These are phyloP conservation scores for Macrocybe gigantea DNA, from an alignment of 768 basidiomycete species.

Conservation along the genomic window DNA sequence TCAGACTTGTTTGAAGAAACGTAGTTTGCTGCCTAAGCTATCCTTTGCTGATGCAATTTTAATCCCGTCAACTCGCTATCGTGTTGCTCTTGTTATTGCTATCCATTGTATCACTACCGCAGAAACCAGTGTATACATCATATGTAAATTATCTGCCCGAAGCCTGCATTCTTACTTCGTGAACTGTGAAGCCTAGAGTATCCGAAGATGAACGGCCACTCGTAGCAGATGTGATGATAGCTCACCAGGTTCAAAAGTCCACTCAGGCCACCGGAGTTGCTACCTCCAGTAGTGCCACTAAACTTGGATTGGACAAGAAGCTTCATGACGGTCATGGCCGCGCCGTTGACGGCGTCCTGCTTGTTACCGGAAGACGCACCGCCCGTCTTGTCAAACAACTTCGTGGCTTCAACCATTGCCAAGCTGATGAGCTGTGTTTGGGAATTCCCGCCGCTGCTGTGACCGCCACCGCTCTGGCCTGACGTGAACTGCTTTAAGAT, in stretches of 20 bases:
- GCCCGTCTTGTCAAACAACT: conserved; percentile 68
- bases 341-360: conserved; percentile 81
- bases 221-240: conserved; percentile 4
- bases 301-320: conserved; percentile 68
- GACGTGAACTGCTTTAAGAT: conserved; percentile 65
- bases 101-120: too few relatives aligned
- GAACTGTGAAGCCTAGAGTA: conserved; percentile 26
- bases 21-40: too few relatives aligned
- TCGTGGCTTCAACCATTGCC: conserved; percentile 79
- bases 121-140: too few relatives aligned
- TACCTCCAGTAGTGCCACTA: conserved; percentile 46
- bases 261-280: conserved; percentile 65
- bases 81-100: too few relatives aligned
- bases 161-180: too few relatives aligned
- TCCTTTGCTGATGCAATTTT: too few relatives aligned
- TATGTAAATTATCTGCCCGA: too few relatives aligned
- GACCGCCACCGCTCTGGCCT: conserved; percentile 31
- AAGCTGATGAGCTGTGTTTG: conserved; percentile 72
- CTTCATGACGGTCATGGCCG: conserved; percentile 84
- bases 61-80: too few relatives aligned
- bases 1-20: too few relatives aligned
- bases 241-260: conserved; percentile 58
- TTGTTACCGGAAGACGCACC: conserved; percentile 61
- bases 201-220: background rate
- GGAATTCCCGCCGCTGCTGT: conserved; percentile 33